These are phyloP conservation scores for Verticillium longisporum DNA, from an alignment of 2,329 filamentous ascomycete species.

Conservation along the genomic window DNA sequence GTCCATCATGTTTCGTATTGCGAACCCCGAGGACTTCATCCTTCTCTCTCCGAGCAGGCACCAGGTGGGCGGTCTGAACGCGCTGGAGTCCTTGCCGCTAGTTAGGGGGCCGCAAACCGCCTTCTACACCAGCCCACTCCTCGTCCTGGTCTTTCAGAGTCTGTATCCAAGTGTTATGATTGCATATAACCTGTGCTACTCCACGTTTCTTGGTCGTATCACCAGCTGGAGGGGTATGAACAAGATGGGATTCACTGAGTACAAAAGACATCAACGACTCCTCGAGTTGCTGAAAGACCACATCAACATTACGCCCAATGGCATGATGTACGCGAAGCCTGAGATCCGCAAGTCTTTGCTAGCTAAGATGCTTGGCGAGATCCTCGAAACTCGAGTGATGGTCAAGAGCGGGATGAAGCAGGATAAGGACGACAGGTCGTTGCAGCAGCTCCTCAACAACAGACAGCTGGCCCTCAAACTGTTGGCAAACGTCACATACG, in stretches of 20 bases:
- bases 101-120: conserved; percentile 97
- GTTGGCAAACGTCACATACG: conserved; percentile 98
- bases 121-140: conserved; percentile 82
- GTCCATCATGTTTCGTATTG: conserved; percentile 96
- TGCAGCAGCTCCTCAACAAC: conserved; percentile 88
- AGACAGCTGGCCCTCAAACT: conserved; percentile 89
- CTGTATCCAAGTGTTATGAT: conserved; percentile 98
- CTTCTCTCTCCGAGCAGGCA: conserved; percentile 84
- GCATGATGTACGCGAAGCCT: conserved; percentile 88
- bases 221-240: conserved; percentile 82
- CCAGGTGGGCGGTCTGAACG: conserved; percentile 91
- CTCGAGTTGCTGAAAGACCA: conserved; percentile 74
- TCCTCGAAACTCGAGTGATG: conserved; percentile 94
- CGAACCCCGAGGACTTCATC: conserved; percentile 92
- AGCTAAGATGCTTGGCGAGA: conserved; percentile 94
- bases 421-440: conserved; percentile 77
- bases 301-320: conserved; percentile 90
- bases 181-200: conserved; percentile 98
- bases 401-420: conserved; percentile 95
- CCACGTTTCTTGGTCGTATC: conserved; percentile 85
- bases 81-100: conserved; percentile 84
- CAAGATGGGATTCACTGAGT: conserved; percentile 93
- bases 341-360: conserved; percentile 83
- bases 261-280: conserved; percentile 67
- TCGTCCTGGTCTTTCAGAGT: conserved; percentile 94